Evolutionary conservation across 2,329 filamentous ascomycete species (phyloP).

Genomic region (Cyanodermella asteris): DNA sequence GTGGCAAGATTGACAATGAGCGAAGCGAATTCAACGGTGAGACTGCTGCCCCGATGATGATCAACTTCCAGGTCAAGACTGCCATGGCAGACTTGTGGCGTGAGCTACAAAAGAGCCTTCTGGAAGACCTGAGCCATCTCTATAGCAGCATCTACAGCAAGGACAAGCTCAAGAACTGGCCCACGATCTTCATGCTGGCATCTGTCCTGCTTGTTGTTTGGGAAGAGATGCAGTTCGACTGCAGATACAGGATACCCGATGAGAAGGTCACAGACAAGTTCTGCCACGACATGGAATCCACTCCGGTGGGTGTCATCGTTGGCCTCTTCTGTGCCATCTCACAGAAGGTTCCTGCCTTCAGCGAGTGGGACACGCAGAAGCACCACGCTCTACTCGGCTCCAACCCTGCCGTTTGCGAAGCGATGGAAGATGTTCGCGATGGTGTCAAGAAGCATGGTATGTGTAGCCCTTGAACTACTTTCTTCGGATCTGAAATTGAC

Average conservation of each 20-base stretch:
- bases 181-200: conserved; percentile 92
- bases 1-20: conserved; percentile 69
- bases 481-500: neutral
- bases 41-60: conserved; percentile 88
- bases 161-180: conserved; percentile 96
- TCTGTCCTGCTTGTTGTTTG: conserved; percentile 83
- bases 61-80: conserved; percentile 98
- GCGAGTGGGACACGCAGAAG: conserved; percentile 82
- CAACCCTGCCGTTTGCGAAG: conserved; percentile 78
- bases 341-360: conserved; percentile 79
- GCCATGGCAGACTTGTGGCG: conserved; percentile 97
- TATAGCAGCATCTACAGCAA: conserved; percentile 98
- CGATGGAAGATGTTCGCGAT: conserved; percentile 83
- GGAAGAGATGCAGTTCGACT: conserved; percentile 98
- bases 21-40: conserved; percentile 76
- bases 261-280: conserved; percentile 74
- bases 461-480: conserved; percentile 3
- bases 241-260: conserved; percentile 83
- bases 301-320: conserved; percentile 85
- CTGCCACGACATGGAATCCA: conserved; percentile 90
- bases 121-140: conserved; percentile 75
- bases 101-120: conserved; percentile 83
- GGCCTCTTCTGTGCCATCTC: conserved; percentile 95
- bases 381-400: conserved; percentile 81
- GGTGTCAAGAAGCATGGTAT: conserved; percentile 86